These are phyloP conservation scores for Chimonanthus praecox DNA, from an alignment of 164 flowering plant species.

Conservation along the genomic window DNA sequence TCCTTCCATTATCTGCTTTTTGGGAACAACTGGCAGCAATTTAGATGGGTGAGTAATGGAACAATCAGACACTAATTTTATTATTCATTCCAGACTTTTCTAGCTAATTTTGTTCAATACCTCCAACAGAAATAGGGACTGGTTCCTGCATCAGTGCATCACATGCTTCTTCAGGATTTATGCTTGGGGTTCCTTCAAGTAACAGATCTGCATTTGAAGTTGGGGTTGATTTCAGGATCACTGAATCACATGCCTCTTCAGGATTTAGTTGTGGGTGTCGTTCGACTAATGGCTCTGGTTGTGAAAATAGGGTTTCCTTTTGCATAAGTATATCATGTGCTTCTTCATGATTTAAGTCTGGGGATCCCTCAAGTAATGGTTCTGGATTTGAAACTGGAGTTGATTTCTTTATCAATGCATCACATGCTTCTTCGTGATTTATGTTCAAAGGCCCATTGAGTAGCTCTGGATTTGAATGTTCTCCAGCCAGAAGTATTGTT, in stretches of 20 bases:
- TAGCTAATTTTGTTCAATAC: too few species aligned
- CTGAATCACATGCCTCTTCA: neutral
- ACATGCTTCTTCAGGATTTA: neutral
- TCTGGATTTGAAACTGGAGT: neutral
- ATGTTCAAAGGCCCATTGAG: neutral
- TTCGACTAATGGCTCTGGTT: neutral
- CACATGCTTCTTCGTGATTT: neutral
- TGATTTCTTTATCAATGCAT: neutral
- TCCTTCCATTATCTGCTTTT: too few species aligned
- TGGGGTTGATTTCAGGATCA: neutral
- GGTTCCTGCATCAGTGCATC: neutral
- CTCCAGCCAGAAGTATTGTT: neutral
- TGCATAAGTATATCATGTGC: neutral
- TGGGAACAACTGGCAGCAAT: too few species aligned
- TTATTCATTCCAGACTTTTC: too few species aligned
- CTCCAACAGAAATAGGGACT: too few species aligned
- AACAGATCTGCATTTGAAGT: neutral
- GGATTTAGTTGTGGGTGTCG: neutral
- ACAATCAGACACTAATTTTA: too few species aligned
- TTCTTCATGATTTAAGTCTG: neutral
- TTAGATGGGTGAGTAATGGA: too few species aligned
- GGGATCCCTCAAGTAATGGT: neutral
- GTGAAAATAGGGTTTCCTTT: neutral
- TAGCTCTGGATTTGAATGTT: neutral
- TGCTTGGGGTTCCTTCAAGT: neutral